phyloP scores from a whole-genome alignment of 352 stramenopile genomes.

The Elongisporangium anandrum region DNA sequence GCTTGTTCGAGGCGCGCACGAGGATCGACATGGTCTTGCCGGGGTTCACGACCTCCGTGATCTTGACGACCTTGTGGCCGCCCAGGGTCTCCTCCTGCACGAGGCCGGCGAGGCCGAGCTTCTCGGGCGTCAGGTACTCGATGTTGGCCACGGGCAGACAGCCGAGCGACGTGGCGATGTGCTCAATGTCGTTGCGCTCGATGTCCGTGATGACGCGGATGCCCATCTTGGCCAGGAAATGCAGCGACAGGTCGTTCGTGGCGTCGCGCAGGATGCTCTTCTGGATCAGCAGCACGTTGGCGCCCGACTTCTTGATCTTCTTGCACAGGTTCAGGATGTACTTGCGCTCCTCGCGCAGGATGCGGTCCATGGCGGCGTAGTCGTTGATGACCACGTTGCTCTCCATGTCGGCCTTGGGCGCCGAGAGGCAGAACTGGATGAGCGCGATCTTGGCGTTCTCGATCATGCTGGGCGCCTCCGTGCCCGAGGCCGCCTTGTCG shows the following conservation, averaged over 20 bases:
- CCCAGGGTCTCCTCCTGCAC: slow-evolving; percentile 96
- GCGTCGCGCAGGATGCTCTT: slow-evolving; percentile 99
- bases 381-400: slow-evolving; percentile 99
- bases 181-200: slow-evolving; percentile 98
- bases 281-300: slow-evolving; percentile 99
- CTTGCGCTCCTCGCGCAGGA: slow-evolving; percentile 98
- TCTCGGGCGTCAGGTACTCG: slow-evolving; percentile 96
- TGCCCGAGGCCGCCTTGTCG: slow-evolving; percentile 62
- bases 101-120: slow-evolving; percentile 93
- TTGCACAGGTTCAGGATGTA: slow-evolving; percentile 97
- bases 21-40: slow-evolving; percentile 98
- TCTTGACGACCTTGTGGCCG: slow-evolving; percentile 98
- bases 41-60: slow-evolving; percentile 95
- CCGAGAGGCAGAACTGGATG: slow-evolving; percentile 99
- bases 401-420: slow-evolving; percentile 99
- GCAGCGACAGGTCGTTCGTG: slow-evolving; percentile 98
- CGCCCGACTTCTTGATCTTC: slow-evolving; percentile 98
- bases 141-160: slow-evolving; percentile 97
- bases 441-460: slow-evolving; percentile 99
- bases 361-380: slow-evolving; percentile 99
- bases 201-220: slow-evolving; percentile 99
- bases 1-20: slow-evolving; percentile 97
- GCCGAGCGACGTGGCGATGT: slow-evolving; percentile 96
- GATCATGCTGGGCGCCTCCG: slow-evolving; percentile 67
- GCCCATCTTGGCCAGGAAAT: slow-evolving; percentile 99